phyloP scores from a whole-genome alignment of 2,329 filamentous ascomycete species.

The Gaeumannomyces sp. region DNA sequence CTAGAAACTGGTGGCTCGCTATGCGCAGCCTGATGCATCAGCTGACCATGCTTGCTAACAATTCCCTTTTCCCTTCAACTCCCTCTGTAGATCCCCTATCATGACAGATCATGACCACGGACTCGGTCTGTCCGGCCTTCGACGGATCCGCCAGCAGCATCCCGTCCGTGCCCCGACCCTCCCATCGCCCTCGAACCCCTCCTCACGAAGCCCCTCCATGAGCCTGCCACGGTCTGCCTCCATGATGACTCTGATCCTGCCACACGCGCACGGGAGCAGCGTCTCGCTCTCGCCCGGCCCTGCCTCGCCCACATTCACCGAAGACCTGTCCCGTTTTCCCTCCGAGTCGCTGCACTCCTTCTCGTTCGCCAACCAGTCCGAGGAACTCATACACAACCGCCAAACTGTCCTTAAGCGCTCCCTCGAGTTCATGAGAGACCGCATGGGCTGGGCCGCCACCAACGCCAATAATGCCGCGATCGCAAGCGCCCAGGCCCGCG shows the following conservation, averaged over 20 bases:
- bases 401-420: slow-evolving; percentile 91
- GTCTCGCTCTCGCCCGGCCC: slow-evolving; percentile 54
- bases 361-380: slow-evolving; percentile 92
- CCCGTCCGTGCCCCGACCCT: slow-evolving; percentile 59
- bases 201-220: slow-evolving; percentile 54
- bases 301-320: slow-evolving; percentile 69
- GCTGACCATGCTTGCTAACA: slow-evolving; percentile 10
- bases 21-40: background rate
- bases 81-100: slow-evolving; percentile 62
- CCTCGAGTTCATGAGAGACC: slow-evolving; percentile 94
- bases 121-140: slow-evolving; percentile 76
- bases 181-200: slow-evolving; percentile 55
- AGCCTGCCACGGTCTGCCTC: slow-evolving; percentile 62
- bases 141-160: slow-evolving; percentile 87
- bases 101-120: slow-evolving; percentile 84
- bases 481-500: slow-evolving; percentile 74
- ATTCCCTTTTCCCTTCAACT: slow-evolving; percentile 10
- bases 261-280: slow-evolving; percentile 28
- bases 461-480: slow-evolving; percentile 60
- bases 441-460: slow-evolving; percentile 69
- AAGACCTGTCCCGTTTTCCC: slow-evolving; percentile 88
- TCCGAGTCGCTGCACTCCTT: slow-evolving; percentile 97
- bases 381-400: slow-evolving; percentile 83
- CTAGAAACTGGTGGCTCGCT: background rate
- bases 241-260: slow-evolving; percentile 54